phyloP scores from a whole-genome alignment of 1,284 basidiomycete species.

The Taiwanofungus camphoratus region DNA sequence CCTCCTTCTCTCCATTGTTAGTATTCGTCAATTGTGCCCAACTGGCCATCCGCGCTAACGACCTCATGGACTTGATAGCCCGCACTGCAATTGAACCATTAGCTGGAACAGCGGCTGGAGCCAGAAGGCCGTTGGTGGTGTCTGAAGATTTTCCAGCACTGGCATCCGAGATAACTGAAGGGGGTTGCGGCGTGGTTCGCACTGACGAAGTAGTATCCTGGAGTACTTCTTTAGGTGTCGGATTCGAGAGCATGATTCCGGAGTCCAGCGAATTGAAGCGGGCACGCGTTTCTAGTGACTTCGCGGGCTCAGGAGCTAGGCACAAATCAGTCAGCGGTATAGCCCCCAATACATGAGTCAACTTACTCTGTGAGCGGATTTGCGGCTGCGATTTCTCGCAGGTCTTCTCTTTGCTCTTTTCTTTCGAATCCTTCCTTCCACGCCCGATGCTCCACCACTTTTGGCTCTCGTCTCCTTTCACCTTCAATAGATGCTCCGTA shows the following conservation, averaged over 20 bases:
- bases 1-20: no score
- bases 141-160: no score
- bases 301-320: constrained; percentile 43
- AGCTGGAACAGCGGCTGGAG: constrained; percentile 21
- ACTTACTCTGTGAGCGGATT: constrained; percentile 41
- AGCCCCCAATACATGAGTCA: constrained; percentile 1
- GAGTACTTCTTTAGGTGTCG: constrained; percentile 14
- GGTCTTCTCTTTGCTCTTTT: constrained; percentile 27
- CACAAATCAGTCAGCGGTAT: neutral
- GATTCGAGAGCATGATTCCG: constrained; percentile 37
- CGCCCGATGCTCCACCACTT: constrained; percentile 78
- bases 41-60: constrained; percentile 62
- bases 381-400: constrained; percentile 19
- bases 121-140: constrained; percentile 29
- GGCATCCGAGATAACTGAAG: no score
- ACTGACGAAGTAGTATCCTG: constrained; percentile 17
- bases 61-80: constrained; percentile 68
- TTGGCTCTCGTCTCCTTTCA: constrained; percentile 54
- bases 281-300: constrained; percentile 29
- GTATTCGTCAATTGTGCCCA: constrained; percentile 53
- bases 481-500: constrained; percentile 31
- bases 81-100: constrained; percentile 64
- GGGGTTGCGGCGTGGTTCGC: constrained; percentile 6
- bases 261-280: constrained; percentile 65
- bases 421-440: constrained; percentile 55